Evolutionary conservation across 306 rosid genomes (phyloP).

Genomic region (Mucuna pruriens): DNA sequence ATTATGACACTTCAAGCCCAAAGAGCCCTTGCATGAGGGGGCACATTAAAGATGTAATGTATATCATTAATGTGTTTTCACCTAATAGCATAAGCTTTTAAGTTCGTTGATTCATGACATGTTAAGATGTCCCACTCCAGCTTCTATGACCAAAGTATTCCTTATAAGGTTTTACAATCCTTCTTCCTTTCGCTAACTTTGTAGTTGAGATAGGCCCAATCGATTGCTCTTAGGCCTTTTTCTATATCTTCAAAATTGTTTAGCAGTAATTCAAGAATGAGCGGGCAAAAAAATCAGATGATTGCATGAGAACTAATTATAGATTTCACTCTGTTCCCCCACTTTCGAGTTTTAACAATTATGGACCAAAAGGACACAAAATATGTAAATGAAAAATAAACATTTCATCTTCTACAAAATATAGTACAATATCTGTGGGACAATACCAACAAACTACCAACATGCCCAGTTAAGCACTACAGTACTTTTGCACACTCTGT

Average conservation of each 20-base stretch:
- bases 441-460: not conserved
- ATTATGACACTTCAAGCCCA: not conserved
- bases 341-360: not conserved
- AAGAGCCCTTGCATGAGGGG: not conserved
- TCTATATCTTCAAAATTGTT: not conserved
- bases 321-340: not conserved
- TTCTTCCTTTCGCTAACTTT: not conserved
- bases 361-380: not conserved
- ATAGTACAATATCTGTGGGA: not conserved
- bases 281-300: not conserved
- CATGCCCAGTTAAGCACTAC: not conserved
- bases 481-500: not conserved
- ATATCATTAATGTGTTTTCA: not conserved
- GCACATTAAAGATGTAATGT: no score
- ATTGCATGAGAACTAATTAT: not conserved
- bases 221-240: not conserved
- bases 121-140: not conserved
- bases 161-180: not conserved
- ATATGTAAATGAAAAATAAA: not conserved
- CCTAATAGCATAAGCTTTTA: not conserved
- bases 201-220: not conserved
- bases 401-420: not conserved
- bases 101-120: not conserved
- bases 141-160: not conserved
- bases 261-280: not conserved